These are phyloP conservation scores for Exophiala sp. DNA, from an alignment of 2,329 filamentous ascomycete genomes.

Conservation along the genomic window DNA sequence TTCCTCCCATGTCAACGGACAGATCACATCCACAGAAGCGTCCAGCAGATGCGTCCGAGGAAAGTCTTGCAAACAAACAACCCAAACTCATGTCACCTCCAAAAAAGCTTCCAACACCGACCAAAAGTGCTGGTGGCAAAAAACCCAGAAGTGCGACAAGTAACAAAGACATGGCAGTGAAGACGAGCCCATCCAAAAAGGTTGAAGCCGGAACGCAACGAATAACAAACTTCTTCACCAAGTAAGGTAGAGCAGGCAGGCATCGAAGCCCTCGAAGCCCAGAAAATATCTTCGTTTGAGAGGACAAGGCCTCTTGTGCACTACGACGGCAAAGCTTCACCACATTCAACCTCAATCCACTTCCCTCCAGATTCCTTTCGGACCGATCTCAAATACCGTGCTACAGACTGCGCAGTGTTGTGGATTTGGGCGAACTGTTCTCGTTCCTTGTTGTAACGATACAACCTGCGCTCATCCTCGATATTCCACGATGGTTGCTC, in stretches of 20 bases:
- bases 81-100: slow-evolving; percentile 13
- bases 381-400: slow-evolving; percentile 31
- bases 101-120: slow-evolving; percentile 33
- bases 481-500: slow-evolving; percentile 31
- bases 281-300: background rate
- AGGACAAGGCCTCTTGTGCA: background rate
- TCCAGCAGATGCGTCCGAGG: slow-evolving; percentile 15
- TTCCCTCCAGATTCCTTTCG: slow-evolving; percentile 35
- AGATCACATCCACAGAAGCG: slow-evolving; percentile 32
- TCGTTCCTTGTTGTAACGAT: slow-evolving; percentile 32
- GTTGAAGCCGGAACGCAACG: slow-evolving; percentile 46
- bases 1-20: slow-evolving; percentile 29
- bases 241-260: slow-evolving; percentile 19
- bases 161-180: slow-evolving; percentile 45
- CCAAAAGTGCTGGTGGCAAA: slow-evolving; percentile 37
- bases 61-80: slow-evolving; percentile 18
- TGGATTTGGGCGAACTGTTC: slow-evolving; percentile 32
- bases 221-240: slow-evolving; percentile 47
- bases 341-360: slow-evolving; percentile 35
- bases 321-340: slow-evolving; percentile 8
- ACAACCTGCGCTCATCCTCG: slow-evolving; percentile 33
- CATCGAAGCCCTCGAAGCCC: too few species aligned
- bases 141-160: slow-evolving; percentile 54
- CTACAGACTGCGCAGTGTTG: slow-evolving; percentile 31
- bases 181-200: slow-evolving; percentile 41